Base-by-base conservation (phyloP, 2,329 filamentous ascomycete species). In the Sarocladiaceae sp. region DNA sequence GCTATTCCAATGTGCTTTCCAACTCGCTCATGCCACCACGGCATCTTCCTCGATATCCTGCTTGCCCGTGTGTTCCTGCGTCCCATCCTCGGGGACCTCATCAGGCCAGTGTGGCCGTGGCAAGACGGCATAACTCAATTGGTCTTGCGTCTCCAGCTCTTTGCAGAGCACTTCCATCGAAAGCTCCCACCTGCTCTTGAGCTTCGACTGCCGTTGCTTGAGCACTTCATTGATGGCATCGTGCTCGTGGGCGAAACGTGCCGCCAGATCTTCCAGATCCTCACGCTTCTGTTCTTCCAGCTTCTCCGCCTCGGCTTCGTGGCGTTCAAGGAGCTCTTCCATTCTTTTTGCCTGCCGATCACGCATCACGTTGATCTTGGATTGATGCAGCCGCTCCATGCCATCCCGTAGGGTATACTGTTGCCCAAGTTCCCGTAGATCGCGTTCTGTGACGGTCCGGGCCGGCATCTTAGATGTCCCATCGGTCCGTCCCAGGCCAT, bases 341-440 rank as follows among this genome's bases (percentile, higher is more conserved):
- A 82, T 73, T 23, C 73, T 67, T 55, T 79, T 80, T 1, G 76
- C 69, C 55, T 83, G 80, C 33, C 74, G 73, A 48, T 82, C 79
- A n/a, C 79, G 69, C 66, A 83, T 71, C 20, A 82, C 78, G 52
- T 82, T 82, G 56, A 83, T 80, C 55, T 75, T 76, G 31, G 74
- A 68, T 52, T 78, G 68, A 49, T 82, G 77, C 3, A 78, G 63
- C 29, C 75, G 70, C 48, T 74, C 72, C 67, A 82, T 73, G 49
- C 73, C 73, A 53, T 80, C 78, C 29, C 76, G 70, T 11, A 80
- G 54, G 49, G 72, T 78, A 58, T 82, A 81, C 56, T 82, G 78
- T 52, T 80, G 74, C 9, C 72, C 72, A 3, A 82, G 65, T 54
- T 80, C 75, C 26, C 73, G 69, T 16, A 79, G 61, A 50, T 83